Evolutionary conservation across 2,329 filamentous ascomycete genomes (phyloP).

Genomic region (Xylogone sp.): DNA sequence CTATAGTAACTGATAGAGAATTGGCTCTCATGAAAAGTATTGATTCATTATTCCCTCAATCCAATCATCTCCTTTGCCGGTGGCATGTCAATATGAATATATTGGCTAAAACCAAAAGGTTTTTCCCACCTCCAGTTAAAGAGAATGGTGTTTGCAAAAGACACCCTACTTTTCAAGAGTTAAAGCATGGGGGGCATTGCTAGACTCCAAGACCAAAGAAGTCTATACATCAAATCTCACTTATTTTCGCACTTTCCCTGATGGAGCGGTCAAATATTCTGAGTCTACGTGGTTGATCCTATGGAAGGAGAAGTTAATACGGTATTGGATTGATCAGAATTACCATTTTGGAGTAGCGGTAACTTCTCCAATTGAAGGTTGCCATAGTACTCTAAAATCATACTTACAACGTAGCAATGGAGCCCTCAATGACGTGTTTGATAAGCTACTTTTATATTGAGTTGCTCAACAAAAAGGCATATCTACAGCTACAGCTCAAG

Average conservation of each 20-base stretch:
- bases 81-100: slow-evolving; percentile 3
- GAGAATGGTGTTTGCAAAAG: neutral
- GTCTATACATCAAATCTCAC: neutral
- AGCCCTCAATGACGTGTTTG: too few species aligned
- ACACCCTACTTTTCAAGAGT: neutral
- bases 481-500: neutral
- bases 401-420: too few species aligned
- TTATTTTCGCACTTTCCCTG: neutral
- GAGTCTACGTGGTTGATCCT: neutral
- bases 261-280: neutral
- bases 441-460: neutral
- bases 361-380: neutral
- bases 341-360: neutral
- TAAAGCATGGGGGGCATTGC: neutral
- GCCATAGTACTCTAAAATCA: too few species aligned
- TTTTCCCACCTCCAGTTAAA: neutral
- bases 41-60: neutral
- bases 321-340: neutral
- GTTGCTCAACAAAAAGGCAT: neutral
- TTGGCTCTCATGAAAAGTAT: too few species aligned
- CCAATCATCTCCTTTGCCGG: neutral
- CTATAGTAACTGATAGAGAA: too few species aligned
- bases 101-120: neutral
- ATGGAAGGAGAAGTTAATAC: slow-evolving; percentile 1
- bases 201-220: neutral